Conservation (phyloP, 805 yeast species). For the Wickerhamomyces canadensis region DNA sequence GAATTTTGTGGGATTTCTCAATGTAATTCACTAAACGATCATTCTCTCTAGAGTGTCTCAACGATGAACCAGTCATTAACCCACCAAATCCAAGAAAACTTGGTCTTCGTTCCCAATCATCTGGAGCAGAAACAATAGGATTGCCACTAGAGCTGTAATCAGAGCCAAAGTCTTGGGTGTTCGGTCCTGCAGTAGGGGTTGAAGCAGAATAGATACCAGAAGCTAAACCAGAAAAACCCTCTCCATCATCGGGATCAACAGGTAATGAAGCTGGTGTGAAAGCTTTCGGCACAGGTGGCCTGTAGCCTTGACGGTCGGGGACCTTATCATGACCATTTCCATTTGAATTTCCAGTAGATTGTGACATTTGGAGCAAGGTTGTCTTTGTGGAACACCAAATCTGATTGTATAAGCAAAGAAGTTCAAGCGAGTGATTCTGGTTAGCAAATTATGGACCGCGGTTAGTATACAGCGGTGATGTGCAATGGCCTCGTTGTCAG, state of each 20-base stretch:
- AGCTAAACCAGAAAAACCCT: background rate
- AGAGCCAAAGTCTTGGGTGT: conserved; percentile 5
- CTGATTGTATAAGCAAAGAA: no score
- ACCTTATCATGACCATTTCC: background rate
- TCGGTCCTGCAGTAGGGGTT: background rate
- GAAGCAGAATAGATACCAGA: no score
- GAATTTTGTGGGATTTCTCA: conserved; percentile 13
- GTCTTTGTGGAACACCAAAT: no score
- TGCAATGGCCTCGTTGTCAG: no score
- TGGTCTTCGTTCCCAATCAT: conserved; percentile 10
- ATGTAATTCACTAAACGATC: conserved; percentile 16
- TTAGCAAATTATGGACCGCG: no score
- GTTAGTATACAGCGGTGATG: no score
- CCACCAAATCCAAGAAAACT: conserved; percentile 17
- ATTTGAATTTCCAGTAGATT: no score
- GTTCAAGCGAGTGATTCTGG: no score
- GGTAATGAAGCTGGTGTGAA: background rate
- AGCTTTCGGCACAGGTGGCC: background rate
- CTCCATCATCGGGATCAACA: background rate
- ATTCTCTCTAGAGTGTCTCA: conserved; percentile 17
- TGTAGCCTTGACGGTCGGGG: no score
- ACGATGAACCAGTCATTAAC: conserved; percentile 12
- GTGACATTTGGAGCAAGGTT: no score
- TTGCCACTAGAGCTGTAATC: background rate
- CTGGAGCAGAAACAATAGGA: background rate